These are phyloP conservation scores for Evansstolkia leycettana DNA, from an alignment of 495 filamentous ascomycete species.

Conservation along the genomic window DNA sequence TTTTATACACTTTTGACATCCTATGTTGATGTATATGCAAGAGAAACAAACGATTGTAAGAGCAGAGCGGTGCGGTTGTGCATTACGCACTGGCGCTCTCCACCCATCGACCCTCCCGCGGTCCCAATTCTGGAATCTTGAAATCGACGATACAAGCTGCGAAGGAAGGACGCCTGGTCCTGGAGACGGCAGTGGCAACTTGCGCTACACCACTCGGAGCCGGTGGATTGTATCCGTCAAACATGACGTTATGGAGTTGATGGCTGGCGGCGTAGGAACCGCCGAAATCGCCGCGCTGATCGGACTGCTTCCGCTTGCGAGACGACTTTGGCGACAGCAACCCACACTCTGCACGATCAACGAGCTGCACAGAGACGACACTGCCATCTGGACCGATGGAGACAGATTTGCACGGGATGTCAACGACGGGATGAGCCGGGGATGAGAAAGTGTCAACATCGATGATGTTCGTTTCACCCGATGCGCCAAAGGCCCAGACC, in stretches of 20 bases:
- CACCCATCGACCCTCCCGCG: conserved; percentile 11
- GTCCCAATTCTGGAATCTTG: conserved; percentile 23
- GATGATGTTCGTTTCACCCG: conserved; percentile 20
- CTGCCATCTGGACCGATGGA: conserved; percentile 19
- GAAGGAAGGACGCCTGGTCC: conserved; percentile 18
- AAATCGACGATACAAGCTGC: conserved; percentile 31
- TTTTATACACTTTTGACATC: too few species aligned
- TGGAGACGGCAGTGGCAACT: neutral
- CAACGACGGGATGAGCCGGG: conserved; percentile 1
- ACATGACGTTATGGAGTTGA: conserved; percentile 3
- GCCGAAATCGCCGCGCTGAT: conserved; percentile 11
- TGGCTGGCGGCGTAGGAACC: conserved; percentile 14
- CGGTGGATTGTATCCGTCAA: neutral
- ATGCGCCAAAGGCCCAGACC: conserved; percentile 27
- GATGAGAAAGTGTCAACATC: conserved; percentile 26
- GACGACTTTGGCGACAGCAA: conserved; percentile 1
- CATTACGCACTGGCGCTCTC: neutral
- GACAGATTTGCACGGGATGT: conserved; percentile 14
- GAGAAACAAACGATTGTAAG: too few species aligned
- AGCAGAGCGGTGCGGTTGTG: too few species aligned
- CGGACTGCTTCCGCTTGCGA: conserved; percentile 20
- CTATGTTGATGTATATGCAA: too few species aligned
- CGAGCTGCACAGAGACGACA: conserved; percentile 8
- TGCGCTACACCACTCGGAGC: neutral
- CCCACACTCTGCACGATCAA: conserved; percentile 6